A percentile compares a stretch with the other conserved stretches of the same genome.
These are phyloP conservation scores for Acmispon strigosus DNA, from an alignment of 306 rosid genomes.

Conservation along the genomic window DNA sequence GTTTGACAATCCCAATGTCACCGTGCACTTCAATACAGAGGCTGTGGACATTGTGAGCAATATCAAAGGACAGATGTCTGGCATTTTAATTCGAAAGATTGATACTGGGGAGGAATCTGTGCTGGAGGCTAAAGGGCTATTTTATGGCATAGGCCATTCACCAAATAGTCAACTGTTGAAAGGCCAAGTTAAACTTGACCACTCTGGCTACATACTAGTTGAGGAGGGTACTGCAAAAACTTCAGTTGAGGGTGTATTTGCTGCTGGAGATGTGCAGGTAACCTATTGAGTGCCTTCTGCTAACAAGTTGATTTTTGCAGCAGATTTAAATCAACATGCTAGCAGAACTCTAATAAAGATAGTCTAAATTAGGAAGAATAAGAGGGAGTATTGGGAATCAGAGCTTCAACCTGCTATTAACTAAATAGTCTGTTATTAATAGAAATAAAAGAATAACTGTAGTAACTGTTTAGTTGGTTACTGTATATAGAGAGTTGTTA, in stretches of 20 bases:
- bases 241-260: constrained; percentile 84
- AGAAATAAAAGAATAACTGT: not conserved
- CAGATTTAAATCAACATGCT: not conserved
- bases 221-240: constrained; percentile 71
- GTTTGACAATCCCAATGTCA: constrained; percentile 81
- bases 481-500: not conserved
- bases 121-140: constrained; percentile 83
- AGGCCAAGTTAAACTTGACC: constrained; percentile 83
- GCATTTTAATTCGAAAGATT: constrained; percentile 58
- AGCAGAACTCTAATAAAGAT: not conserved
- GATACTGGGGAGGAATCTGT: constrained; percentile 69
- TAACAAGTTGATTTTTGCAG: not conserved
- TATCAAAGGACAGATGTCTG: constrained; percentile 87
- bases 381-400: not conserved
- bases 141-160: constrained; percentile 92
- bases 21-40: constrained; percentile 88
- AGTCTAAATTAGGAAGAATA: not conserved
- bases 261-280: constrained; percentile 98
- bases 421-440: not conserved
- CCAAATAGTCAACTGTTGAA: constrained; percentile 77
- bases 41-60: constrained; percentile 87
- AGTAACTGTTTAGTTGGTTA: not conserved
- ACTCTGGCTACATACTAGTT: constrained; percentile 65
- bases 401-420: not conserved
- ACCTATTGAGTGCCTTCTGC: constrained; percentile 11